Percentiles rank a stretch among this genome's conserved stretches.
Evolutionary conservation across 1,284 basidiomycete genomes (phyloP).

Genomic region (Cutaneotrichosporon cutaneum): DNA sequence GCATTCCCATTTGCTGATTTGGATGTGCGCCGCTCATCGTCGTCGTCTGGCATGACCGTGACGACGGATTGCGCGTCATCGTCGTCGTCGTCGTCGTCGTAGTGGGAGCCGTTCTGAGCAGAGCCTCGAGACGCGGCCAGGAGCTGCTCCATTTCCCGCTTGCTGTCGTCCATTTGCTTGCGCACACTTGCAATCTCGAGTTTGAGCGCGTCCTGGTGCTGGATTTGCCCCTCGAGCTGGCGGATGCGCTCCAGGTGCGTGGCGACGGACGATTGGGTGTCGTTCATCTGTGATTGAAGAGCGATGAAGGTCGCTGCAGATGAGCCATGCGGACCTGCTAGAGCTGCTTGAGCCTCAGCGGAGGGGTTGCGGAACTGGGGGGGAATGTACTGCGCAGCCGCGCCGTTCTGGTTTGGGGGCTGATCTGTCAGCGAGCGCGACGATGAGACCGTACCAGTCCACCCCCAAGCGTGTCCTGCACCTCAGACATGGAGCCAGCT

Average conservation of each 20-base stretch:
- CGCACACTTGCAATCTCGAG: slow-evolving; percentile 71
- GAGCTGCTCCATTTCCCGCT: slow-evolving; percentile 46
- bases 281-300: slow-evolving; percentile 78
- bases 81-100: slow-evolving; percentile 56
- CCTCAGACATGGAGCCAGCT: slow-evolving; percentile 79
- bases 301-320: slow-evolving; percentile 56
- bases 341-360: slow-evolving; percentile 48
- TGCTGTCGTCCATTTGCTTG: slow-evolving; percentile 66
- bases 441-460: slow-evolving; percentile 61
- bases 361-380: slow-evolving; percentile 48
- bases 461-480: slow-evolving; percentile 88
- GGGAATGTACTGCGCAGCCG: slow-evolving; percentile 46
- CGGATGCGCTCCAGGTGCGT: slow-evolving; percentile 82
- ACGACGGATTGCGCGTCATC: slow-evolving; percentile 49
- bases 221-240: slow-evolving; percentile 71
- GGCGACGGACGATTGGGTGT: slow-evolving; percentile 78
- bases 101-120: slow-evolving; percentile 4
- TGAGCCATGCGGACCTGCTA: slow-evolving; percentile 47
- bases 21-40: slow-evolving; percentile 24
- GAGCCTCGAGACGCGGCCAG: slow-evolving; percentile 40
- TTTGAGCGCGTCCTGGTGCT: slow-evolving; percentile 82
- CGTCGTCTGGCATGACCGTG: slow-evolving; percentile 47
- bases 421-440: slow-evolving; percentile 15
- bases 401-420: slow-evolving; percentile 56
- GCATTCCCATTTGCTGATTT: slow-evolving; percentile 31